Evolutionary conservation across 2,329 filamentous ascomycete genomes (phyloP).

Genomic region (Aspergillus floridensis): DNA sequence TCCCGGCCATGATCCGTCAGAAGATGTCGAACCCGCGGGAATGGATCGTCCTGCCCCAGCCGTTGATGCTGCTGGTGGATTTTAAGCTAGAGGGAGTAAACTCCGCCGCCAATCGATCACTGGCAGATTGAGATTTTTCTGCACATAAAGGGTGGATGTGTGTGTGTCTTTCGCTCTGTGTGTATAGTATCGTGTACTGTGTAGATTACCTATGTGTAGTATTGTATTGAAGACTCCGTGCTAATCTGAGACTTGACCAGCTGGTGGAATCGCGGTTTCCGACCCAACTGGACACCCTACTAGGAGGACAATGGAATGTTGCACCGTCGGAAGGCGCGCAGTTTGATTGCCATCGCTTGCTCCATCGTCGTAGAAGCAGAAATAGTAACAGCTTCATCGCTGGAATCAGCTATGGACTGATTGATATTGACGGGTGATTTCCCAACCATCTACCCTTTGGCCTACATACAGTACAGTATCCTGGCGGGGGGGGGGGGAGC

Average conservation of each 20-base stretch:
- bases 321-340: not conserved
- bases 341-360: not conserved
- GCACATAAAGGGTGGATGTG: not conserved
- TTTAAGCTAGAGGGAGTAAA: conserved; percentile 5
- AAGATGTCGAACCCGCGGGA: conserved; percentile 25
- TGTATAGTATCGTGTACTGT: too few relatives aligned
- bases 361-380: not conserved
- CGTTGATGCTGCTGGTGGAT: conserved; percentile 11
- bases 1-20: conserved; percentile 23
- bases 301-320: not conserved
- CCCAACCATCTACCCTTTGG: too few relatives aligned
- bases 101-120: conserved; percentile 1
- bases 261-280: not conserved
- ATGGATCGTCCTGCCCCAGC: conserved; percentile 30
- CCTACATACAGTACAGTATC: too few relatives aligned
- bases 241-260: not conserved
- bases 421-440: too few relatives aligned
- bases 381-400: too few relatives aligned
- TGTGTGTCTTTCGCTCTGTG: too few relatives aligned
- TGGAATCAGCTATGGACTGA: too few relatives aligned
- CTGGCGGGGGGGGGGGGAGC: too few relatives aligned
- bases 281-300: not conserved
- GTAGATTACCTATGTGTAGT: too few relatives aligned
- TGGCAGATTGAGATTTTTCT: not conserved
- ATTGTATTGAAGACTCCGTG: too few relatives aligned